Evolutionary conservation across 768 basidiomycete species (phyloP).

Genomic region (Lepiota brunneoincarnata): DNA sequence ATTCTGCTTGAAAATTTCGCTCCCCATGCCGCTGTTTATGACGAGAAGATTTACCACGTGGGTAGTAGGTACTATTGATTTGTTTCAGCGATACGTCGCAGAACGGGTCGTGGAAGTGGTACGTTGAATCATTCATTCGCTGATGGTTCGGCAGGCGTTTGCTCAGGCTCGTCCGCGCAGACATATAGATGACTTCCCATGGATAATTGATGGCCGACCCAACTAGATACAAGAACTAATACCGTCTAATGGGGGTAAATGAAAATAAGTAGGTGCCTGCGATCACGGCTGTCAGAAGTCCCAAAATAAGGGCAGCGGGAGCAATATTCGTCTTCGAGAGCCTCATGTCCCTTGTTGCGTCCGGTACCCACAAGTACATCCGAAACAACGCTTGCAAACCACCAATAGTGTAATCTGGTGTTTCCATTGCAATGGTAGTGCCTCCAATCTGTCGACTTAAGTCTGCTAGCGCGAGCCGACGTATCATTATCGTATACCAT

Average conservation of each 20-base stretch:
- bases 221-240: background rate
- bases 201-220: background rate
- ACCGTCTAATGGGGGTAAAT: background rate
- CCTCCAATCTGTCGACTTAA: constrained; percentile 5
- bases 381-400: constrained; percentile 32
- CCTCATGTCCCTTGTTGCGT: background rate
- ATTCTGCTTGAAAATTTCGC: constrained; percentile 9
- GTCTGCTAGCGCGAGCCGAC: constrained; percentile 37
- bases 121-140: background rate
- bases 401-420: background rate
- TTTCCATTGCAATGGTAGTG: background rate
- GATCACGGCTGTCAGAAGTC: background rate
- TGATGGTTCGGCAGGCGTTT: constrained; percentile 1
- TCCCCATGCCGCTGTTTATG: constrained; percentile 16
- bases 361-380: constrained; percentile 47
- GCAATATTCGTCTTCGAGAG: background rate
- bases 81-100: constrained; percentile 14
- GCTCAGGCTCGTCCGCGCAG: constrained; percentile 9
- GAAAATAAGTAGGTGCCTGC: background rate
- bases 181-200: constrained; percentile 14
- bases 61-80: constrained; percentile 20
- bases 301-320: background rate
- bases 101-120: constrained; percentile 13
- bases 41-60: constrained; percentile 20
- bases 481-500: constrained; percentile 67